Base-by-base conservation (phyloP, 2,329 filamentous ascomycete genomes). In the Septoria linicola region DNA sequence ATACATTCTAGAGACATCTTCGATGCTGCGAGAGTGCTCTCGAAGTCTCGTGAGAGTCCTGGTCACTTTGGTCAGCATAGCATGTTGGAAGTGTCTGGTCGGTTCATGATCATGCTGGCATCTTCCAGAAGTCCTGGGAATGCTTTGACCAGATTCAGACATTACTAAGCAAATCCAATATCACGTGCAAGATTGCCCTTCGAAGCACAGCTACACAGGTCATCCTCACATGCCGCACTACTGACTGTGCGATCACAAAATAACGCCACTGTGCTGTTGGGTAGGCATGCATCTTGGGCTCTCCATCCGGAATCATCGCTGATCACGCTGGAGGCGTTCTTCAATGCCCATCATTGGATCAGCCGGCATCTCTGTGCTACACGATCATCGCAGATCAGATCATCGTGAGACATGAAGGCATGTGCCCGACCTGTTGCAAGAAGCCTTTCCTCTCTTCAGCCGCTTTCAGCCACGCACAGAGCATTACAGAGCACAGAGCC, bases 11-110 rank as follows among this genome's bases (percentile, higher is more conserved):
- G 39, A 52, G 40, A 8, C 40, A 49, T 54, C 51, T 41, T 41
- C 51, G 54, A 57, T 40, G 8, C 17, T 49, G 17, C 50, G 35
- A 55, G 57, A 40, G 51, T 44, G 19, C 14, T 55, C 51, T 43
- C 35, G 54, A 45, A 46, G 20, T 41, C 39, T 41, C 49, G 36
- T 44, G 47, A 53, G 25, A 37, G 14, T 46, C 51, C 40, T 49
- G 51, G 50, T 59, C 40, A 57, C 36, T 44, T 10, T 19, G 8
- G 20, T 23, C 23, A 8, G 19, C 11, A 25, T 23, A 36, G 10
- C 25, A 16, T 41, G 31, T 32, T 50, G 34, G 37, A 43, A 20
- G 21, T 10, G 13, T 17, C 27, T 41, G 32, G 44, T 44, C 39
- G 40, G 23, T 37, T 51, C 41, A 47, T n/a, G 52, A 49, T 39